These are phyloP conservation scores for Stentor roeselii DNA, from an alignment of 73 alveolate genomes.

Conservation along the genomic window DNA sequence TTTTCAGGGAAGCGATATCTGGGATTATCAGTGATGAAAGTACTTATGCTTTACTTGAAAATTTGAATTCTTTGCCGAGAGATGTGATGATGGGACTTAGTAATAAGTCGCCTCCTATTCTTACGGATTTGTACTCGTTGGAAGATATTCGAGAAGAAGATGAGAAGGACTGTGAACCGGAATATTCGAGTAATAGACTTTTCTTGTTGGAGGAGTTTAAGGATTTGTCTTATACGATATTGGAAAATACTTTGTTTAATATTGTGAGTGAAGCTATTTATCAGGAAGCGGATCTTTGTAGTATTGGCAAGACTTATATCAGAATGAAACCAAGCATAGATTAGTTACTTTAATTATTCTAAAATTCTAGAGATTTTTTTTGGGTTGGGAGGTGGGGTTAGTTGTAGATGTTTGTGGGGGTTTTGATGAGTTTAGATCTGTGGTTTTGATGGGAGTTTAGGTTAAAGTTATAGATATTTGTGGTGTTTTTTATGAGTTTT, in stretches of 20 bases:
- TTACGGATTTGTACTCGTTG: constrained; percentile 19
- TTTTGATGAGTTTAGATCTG: too few relatives aligned
- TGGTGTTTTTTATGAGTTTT: too few relatives aligned
- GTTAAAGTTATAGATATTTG: too few relatives aligned
- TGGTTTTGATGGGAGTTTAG: too few relatives aligned
- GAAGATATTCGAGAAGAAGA: constrained; percentile 32
- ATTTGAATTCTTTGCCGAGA: constrained; percentile 7
- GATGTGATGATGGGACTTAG: constrained; percentile 1
- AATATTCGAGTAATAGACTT: constrained; percentile 48
- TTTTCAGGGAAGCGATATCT: constrained; percentile 15
- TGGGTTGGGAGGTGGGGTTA: too few relatives aligned
- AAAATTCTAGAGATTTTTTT: too few relatives aligned
- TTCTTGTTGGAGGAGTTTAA: constrained; percentile 68
- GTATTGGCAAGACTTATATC: constrained; percentile 91
- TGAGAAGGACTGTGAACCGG: constrained; percentile 39
- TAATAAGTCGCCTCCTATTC: neutral
- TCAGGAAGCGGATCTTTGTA: constrained; percentile 91
- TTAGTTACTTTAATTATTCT: too few relatives aligned
- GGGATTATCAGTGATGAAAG: neutral
- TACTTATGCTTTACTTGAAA: neutral
- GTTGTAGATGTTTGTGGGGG: too few relatives aligned
- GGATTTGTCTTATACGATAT: constrained; percentile 81
- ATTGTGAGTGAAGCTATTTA: constrained; percentile 92
- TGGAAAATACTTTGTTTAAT: constrained; percentile 96
- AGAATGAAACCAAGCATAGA: constrained; percentile 32